phyloP scores from a whole-genome alignment of 2,329 filamentous ascomycete genomes.

The Colletotrichum lentis region DNA sequence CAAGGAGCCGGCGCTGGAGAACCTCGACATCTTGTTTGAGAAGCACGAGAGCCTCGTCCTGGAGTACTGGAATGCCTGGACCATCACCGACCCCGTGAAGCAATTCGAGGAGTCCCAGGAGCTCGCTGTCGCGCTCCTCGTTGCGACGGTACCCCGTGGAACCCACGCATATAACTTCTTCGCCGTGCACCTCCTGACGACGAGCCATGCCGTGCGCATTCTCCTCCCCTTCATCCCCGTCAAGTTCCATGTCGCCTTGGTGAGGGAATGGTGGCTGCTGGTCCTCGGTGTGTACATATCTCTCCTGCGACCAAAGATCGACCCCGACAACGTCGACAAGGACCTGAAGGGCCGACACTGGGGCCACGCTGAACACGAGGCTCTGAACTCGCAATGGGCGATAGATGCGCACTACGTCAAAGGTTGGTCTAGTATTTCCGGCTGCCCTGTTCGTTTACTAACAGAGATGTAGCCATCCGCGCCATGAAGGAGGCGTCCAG shows the following conservation, averaged over 20 bases:
- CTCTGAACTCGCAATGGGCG: constrained; percentile 71
- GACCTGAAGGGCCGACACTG: constrained; percentile 74
- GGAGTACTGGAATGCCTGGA: constrained; percentile 93
- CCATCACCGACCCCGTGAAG: constrained; percentile 71
- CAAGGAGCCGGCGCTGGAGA: constrained; percentile 63
- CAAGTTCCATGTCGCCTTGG: constrained; percentile 74
- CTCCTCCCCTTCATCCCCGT: constrained; percentile 79
- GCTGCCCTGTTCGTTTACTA: background rate
- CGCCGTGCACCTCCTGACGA: constrained; percentile 81
- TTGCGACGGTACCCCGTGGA: constrained; percentile 65
- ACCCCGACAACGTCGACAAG: constrained; percentile 68
- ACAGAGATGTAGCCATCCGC: constrained; percentile 64
- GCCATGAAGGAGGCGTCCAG: constrained; percentile 77
- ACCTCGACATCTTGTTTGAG: constrained; percentile 73
- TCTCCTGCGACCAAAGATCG: constrained; percentile 75
- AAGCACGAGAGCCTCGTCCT: constrained; percentile 75
- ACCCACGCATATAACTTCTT: constrained; percentile 82
- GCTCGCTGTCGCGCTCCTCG: constrained; percentile 67
- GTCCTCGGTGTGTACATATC: constrained; percentile 79
- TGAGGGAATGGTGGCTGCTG: constrained; percentile 91
- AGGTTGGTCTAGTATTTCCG: constrained; percentile 55
- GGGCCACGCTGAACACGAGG: constrained; percentile 77
- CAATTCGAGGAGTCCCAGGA: constrained; percentile 79
- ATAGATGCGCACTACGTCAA: constrained; percentile 88
- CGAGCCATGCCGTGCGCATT: constrained; percentile 87